Percentiles rank a stretch among this genome's conserved stretches.
Conservation (phyloP, 257 asterid genomes). For the Penstemon newberryi region DNA sequence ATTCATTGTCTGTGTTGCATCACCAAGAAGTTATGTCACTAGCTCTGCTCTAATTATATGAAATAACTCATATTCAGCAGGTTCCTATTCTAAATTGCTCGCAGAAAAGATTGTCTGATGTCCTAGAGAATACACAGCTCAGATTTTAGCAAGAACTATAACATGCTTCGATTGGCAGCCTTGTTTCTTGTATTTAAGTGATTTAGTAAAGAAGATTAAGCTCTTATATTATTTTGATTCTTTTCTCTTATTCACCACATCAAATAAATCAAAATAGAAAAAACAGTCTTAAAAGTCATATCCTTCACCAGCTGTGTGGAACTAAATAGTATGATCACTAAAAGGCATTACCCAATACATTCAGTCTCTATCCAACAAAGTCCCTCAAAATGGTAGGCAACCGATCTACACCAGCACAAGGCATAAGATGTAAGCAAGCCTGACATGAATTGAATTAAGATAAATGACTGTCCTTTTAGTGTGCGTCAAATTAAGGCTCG, state of each 20-base stretch:
- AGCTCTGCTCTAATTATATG: neutral
- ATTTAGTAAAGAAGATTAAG: neutral
- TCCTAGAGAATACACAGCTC: neutral
- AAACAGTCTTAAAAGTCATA: neutral
- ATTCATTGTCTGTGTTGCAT: neutral
- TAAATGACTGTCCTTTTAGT: neutral
- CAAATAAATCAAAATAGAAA: neutral
- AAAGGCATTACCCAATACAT: neutral
- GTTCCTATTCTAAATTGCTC: neutral
- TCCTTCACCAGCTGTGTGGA: neutral
- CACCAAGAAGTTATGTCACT: neutral
- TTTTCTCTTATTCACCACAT: neutral
- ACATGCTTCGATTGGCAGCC: neutral
- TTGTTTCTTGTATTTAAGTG: neutral
- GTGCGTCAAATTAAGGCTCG: slow-evolving; percentile 12
- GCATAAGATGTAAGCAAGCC: neutral
- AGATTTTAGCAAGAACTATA: neutral
- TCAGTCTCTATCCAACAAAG: neutral
- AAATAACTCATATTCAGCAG: neutral
- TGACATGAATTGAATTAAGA: neutral
- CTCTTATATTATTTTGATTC: neutral
- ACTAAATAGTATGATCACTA: neutral
- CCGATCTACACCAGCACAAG: slow-evolving; percentile 1
- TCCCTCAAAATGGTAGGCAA: neutral
- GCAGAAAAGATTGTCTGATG: neutral